These are phyloP conservation scores for Fusarium heterosporum DNA, from an alignment of 2,329 filamentous ascomycete genomes.

Conservation along the genomic window DNA sequence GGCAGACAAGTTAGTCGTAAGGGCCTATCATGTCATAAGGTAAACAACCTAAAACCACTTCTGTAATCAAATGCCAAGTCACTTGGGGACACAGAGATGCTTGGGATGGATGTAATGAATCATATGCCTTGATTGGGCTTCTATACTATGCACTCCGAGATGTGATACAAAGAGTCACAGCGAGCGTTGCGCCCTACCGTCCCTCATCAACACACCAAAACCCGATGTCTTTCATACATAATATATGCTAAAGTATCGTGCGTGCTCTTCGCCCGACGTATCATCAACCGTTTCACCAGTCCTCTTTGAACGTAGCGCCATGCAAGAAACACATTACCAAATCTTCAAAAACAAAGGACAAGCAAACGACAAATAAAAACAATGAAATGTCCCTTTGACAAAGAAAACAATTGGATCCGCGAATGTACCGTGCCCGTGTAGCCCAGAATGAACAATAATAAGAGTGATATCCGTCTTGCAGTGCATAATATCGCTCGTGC, in stretches of 20 bases:
- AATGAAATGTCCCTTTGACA: conserved; percentile 6
- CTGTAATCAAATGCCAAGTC: background rate
- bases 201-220: conserved; percentile 21
- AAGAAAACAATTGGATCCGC: conserved; percentile 23
- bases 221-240: conserved; percentile 28
- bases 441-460: conserved; percentile 19
- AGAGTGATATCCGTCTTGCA: conserved; percentile 24
- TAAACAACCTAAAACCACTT: background rate
- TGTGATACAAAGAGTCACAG: conserved; percentile 22
- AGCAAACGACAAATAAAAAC: background rate
- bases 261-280: conserved; percentile 28
- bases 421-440: conserved; percentile 25
- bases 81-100: background rate
- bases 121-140: conserved; percentile 22
- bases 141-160: conserved; percentile 22
- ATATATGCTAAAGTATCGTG: conserved; percentile 34
- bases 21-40: background rate
- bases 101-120: background rate
- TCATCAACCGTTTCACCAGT: conserved; percentile 34
- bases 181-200: conserved; percentile 8
- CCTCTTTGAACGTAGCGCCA: conserved; percentile 43
- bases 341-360: conserved; percentile 11
- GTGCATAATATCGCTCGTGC: conserved; percentile 32
- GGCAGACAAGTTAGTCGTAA: conserved; percentile 45
- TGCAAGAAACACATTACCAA: conserved; percentile 36